A percentile compares a stretch with the other conserved stretches of the same genome.
Conservation (phyloP, 768 basidiomycete genomes). For the Tricholoma bakamatsutake region DNA sequence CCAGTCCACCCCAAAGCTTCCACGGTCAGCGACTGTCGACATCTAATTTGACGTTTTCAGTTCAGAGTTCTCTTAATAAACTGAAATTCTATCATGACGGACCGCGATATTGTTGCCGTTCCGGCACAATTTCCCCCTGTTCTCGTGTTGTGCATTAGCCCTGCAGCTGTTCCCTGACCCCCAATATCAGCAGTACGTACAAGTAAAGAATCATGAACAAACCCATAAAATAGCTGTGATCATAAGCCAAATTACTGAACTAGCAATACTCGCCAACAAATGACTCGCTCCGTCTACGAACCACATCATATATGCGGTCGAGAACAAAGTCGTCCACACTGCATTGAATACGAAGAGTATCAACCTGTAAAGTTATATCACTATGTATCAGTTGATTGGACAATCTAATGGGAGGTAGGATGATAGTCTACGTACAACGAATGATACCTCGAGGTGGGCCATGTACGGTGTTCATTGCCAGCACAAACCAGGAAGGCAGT, state of each 20-base stretch:
- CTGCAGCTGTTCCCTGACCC: constrained; percentile 58
- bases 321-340: constrained; percentile 72
- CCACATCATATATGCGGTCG: constrained; percentile 66
- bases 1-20: constrained; percentile 76
- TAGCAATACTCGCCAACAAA: constrained; percentile 70
- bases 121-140: constrained; percentile 53
- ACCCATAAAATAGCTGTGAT: constrained; percentile 67
- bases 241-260: constrained; percentile 69
- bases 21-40: constrained; percentile 67
- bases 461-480: constrained; percentile 56
- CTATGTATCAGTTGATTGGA: neutral
- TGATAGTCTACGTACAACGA: constrained; percentile 41
- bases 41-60: constrained; percentile 31
- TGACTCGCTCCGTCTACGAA: constrained; percentile 60
- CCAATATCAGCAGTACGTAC: neutral
- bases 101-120: constrained; percentile 48
- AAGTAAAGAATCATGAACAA: constrained; percentile 15
- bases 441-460: constrained; percentile 60
- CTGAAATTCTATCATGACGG: constrained; percentile 12
- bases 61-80: neutral
- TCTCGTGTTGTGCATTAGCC: constrained; percentile 61
- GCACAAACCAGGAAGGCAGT: constrained; percentile 67
- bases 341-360: constrained; percentile 60
- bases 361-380: constrained; percentile 28
- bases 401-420: neutral